These are phyloP conservation scores for Gaultheria prostrata DNA, from an alignment of 148 eudicot species.

Conservation along the genomic window DNA sequence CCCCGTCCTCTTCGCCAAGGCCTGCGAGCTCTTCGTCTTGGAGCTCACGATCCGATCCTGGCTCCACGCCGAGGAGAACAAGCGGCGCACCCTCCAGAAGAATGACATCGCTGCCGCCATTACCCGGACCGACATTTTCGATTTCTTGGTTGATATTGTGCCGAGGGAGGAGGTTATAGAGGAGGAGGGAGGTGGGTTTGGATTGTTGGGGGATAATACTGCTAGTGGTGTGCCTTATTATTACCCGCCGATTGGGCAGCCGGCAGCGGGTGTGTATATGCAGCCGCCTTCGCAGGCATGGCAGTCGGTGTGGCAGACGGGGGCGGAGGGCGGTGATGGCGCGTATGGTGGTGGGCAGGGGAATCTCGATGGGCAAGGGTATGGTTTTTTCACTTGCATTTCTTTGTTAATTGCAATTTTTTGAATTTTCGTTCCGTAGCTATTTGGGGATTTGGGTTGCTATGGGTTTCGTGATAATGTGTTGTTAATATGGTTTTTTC, in stretches of 20 bases:
- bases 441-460: background rate
- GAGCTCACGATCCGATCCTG: slow-evolving; percentile 80
- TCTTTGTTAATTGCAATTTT: background rate
- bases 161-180: slow-evolving; percentile 80
- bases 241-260: slow-evolving; percentile 64
- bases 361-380: slow-evolving; percentile 66
- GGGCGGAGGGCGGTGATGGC: slow-evolving; percentile 42
- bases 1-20: slow-evolving; percentile 76
- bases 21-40: slow-evolving; percentile 82
- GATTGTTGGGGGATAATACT: slow-evolving; percentile 26
- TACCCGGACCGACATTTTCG: slow-evolving; percentile 75
- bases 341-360: slow-evolving; percentile 47
- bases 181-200: slow-evolving; percentile 31
- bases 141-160: slow-evolving; percentile 79
- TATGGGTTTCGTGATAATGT: background rate
- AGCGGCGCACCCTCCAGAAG: slow-evolving; percentile 76
- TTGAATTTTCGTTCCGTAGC: background rate
- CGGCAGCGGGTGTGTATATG: slow-evolving; percentile 49
- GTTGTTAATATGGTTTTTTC: background rate
- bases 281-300: slow-evolving; percentile 68
- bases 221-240: slow-evolving; percentile 76
- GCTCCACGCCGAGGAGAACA: slow-evolving; percentile 90
- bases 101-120: slow-evolving; percentile 82
- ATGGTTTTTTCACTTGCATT: background rate
- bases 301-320: slow-evolving; percentile 85